Percentiles rank a stretch among this genome's conserved stretches.
phyloP scores from a whole-genome alignment of 1,139 yeast genomes.

The Candida sp. region DNA sequence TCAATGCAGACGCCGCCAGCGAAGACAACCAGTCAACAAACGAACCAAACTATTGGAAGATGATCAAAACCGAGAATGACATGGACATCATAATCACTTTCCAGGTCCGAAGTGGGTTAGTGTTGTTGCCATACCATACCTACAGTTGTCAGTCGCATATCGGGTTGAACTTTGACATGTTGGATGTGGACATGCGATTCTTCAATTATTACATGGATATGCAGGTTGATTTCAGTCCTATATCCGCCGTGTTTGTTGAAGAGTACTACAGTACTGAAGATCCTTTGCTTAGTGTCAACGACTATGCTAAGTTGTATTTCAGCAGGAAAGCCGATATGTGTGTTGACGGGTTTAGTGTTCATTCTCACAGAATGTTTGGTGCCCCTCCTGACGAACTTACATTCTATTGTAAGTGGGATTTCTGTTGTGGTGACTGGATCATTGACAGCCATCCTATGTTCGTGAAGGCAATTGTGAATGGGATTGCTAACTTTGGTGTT shows the following conservation, averaged over 20 bases:
- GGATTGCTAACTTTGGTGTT: conserved; percentile 54
- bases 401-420: conserved; percentile 90
- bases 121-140: conserved; percentile 73
- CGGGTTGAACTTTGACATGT: conserved; percentile 63
- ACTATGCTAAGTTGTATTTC: conserved; percentile 26
- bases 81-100: conserved; percentile 77
- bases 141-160: conserved; percentile 70
- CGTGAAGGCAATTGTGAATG: conserved; percentile 46
- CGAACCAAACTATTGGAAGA: conserved; percentile 39
- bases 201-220: conserved; percentile 94
- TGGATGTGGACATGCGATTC: conserved; percentile 81
- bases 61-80: conserved; percentile 67
- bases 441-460: conserved; percentile 58
- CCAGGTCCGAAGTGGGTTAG: conserved; percentile 68
- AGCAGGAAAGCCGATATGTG: conserved; percentile 32
- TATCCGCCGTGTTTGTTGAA: conserved; percentile 37
- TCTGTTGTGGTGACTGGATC: conserved; percentile 62
- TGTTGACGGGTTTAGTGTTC: conserved; percentile 70
- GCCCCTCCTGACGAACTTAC: conserved; percentile 89
- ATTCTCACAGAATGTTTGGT: conserved; percentile 94
- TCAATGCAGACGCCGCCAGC: conserved; percentile 8
- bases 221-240: conserved; percentile 60
- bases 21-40: conserved; percentile 4
- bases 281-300: conserved; percentile 27
- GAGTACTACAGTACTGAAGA: conserved; percentile 21